Base-by-base conservation (phyloP, 2,329 filamentous ascomycete genomes). In the Drechslerella dactyloides region DNA sequence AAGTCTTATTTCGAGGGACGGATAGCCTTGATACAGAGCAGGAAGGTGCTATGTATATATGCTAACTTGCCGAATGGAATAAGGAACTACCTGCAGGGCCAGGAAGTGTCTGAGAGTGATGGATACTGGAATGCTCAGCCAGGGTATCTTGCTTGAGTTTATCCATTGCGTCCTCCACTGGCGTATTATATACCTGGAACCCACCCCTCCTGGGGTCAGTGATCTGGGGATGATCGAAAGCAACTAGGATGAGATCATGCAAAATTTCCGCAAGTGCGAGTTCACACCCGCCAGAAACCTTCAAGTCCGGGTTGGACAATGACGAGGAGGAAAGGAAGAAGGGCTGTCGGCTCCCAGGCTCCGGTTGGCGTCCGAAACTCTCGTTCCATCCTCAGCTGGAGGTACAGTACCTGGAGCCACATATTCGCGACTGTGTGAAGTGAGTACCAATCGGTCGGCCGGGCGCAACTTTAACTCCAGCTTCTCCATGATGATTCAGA, bases 241-340 rank as follows among this genome's bases (percentile, higher is more conserved):
- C 48, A 56, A 70, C 66, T 52, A 60, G 66, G 68, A 72, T 72
- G 68, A 65, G 60, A 65, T 65, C 68, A 72, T 72, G 60, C 60
- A 65, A 72, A 72, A 72, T 72, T 72, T 72, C 68, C 68, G 68
- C 68, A 72, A 72, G 68, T 72, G 68, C 68, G 27, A 33, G 60
- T 56, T 8, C 54, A 35, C 56, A 58, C 48, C 42, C 65, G 55
- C 24, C 30, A 54, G 58, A 30, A 60, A 54, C 42, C 59, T 57
- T 33, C 27, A 8, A 33, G 27, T 8, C 8, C n/a, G n/a, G n/a
- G n/a, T 4, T 33, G 27, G 27, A 33, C 27, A 33, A 33, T 8
- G 27, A 33, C 27, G 35, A 50, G 33, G 60, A 53, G 30, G 60
- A 53, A 54, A 50, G 54, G 62, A 56, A 57, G 46, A 42, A 50